phyloP scores from a whole-genome alignment of 148 eudicot genomes.

The Rhododendron henanense region DNA sequence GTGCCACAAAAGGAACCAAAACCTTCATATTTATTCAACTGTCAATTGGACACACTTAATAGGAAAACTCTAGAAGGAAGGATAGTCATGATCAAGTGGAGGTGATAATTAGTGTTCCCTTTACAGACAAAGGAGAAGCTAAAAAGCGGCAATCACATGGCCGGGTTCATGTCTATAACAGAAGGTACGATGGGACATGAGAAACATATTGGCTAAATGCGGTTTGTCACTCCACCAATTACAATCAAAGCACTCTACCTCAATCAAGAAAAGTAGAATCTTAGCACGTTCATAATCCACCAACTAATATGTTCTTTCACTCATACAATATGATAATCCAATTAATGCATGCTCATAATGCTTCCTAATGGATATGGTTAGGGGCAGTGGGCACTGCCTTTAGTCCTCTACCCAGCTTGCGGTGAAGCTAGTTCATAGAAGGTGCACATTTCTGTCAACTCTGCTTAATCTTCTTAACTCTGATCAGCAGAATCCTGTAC shows the following conservation, averaged over 20 bases:
- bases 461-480: not conserved
- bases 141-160: not conserved
- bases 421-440: not conserved
- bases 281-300: not conserved
- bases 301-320: not conserved
- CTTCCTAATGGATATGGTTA: not conserved
- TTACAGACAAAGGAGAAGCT: not conserved
- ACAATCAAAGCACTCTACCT: not conserved
- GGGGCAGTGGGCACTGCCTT: slow-evolving; percentile 7
- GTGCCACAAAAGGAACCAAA: not conserved
- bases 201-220: not conserved
- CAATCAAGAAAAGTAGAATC: not conserved
- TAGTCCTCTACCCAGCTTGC: slow-evolving; percentile 25
- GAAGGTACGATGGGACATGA: not conserved
- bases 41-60: not conserved
- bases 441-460: not conserved
- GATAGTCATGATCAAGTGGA: not conserved
- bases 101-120: not conserved
- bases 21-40: not conserved
- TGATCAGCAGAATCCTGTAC: not conserved
- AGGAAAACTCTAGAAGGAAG: not conserved
- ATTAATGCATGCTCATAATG: not conserved
- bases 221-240: not conserved
- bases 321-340: not conserved
- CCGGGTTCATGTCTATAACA: not conserved